Percentiles rank a stretch among this genome's conserved stretches.
phyloP scores from a whole-genome alignment of 345 rosid genomes.

The Bruguiera gymnorhiza region DNA sequence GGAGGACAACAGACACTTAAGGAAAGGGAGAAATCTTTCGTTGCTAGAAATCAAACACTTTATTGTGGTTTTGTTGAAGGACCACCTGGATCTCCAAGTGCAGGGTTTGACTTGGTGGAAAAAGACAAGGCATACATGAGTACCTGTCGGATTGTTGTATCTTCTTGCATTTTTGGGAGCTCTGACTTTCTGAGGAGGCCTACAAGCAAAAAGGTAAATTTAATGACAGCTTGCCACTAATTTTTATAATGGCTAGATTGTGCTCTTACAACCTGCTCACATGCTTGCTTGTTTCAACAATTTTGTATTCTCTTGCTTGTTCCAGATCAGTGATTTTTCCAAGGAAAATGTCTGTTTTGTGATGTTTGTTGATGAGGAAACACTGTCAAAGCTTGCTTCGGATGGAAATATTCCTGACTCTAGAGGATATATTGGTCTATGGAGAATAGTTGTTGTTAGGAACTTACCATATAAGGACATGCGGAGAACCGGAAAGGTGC shows the following conservation, averaged over 20 bases:
- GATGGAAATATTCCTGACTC: conserved; percentile 78
- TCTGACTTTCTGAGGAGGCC: conserved; percentile 92
- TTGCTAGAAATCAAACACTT: conserved; percentile 59
- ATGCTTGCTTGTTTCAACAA: conserved; percentile 10
- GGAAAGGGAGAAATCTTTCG: conserved; percentile 72
- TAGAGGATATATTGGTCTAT: conserved; percentile 69
- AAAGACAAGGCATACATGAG: conserved; percentile 68
- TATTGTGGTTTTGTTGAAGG: conserved; percentile 89
- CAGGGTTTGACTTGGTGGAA: conserved; percentile 65
- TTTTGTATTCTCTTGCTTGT: conserved; percentile 18
- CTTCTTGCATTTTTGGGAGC: conserved; percentile 95
- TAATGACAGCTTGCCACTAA: background rate
- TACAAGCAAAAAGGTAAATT: conserved; percentile 55
- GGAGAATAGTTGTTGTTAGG: conserved; percentile 76
- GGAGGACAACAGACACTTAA: conserved; percentile 78
- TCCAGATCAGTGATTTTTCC: conserved; percentile 84
- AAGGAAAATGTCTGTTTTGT: conserved; percentile 79
- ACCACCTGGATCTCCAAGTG: conserved; percentile 37
- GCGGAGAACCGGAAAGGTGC: conserved; percentile 92
- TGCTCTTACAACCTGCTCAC: background rate
- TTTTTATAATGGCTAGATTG: background rate
- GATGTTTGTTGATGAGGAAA: conserved; percentile 89
- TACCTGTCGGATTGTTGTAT: conserved; percentile 63
- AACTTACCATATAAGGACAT: conserved; percentile 75
- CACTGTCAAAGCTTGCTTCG: conserved; percentile 57